Conservation (phyloP, 192 early-diverging fungal species). For the Martensiomyces pterosporus region DNA sequence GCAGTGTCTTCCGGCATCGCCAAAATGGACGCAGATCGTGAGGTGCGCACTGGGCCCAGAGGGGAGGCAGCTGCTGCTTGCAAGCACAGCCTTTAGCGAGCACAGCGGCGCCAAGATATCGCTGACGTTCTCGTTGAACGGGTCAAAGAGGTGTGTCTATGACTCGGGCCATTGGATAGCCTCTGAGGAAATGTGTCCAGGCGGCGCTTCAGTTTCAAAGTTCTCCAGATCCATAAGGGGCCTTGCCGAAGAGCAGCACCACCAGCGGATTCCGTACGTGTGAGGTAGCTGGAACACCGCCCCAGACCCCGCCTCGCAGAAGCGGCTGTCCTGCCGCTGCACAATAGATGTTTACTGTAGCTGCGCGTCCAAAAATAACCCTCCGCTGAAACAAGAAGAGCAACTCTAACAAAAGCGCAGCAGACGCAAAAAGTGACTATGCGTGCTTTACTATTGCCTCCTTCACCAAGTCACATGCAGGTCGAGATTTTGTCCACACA, state of each 20-base stretch:
- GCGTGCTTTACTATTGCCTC: not conserved
- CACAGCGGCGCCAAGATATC: conserved; percentile 16
- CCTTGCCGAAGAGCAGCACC: not conserved
- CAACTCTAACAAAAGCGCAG: not conserved
- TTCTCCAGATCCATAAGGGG: conserved; percentile 23
- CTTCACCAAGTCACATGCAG: not conserved
- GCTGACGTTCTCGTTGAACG: conserved; percentile 40
- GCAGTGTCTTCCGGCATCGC: conserved; percentile 19
- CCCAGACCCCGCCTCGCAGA: too few species aligned
- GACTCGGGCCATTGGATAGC: conserved; percentile 39
- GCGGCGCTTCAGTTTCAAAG: conserved; percentile 24
- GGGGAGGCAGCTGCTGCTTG: conserved; percentile 23
- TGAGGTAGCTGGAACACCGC: not conserved
- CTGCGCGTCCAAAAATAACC: not conserved
- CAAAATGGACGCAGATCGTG: conserved; percentile 11
- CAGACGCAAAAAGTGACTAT: not conserved
- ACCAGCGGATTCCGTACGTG: not conserved
- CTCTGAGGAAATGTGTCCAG: conserved; percentile 38
- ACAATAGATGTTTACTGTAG: not conserved
- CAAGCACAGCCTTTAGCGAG: conserved; percentile 10
- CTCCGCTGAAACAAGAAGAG: not conserved
- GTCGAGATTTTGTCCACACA: too few species aligned
- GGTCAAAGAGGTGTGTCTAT: conserved; percentile 27
- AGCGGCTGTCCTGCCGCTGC: too few species aligned
- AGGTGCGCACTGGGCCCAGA: conserved; percentile 29